A percentile compares a stretch with the other conserved stretches of the same genome.
These are phyloP conservation scores for Selenicereus undatus DNA, from an alignment of 148 eudicot species.

Conservation along the genomic window DNA sequence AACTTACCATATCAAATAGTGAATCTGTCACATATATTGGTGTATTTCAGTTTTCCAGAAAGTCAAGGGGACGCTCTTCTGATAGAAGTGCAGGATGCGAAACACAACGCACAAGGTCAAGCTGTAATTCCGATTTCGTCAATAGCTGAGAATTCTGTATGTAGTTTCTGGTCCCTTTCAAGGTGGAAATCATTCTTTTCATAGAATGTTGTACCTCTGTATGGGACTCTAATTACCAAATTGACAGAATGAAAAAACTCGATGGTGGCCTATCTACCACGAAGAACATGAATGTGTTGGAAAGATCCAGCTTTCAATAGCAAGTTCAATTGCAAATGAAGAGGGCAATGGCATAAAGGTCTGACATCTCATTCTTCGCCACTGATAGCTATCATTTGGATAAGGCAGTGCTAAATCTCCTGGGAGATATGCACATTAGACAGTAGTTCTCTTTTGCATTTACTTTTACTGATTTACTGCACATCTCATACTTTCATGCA, in stretches of 20 bases:
- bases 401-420: neutral
- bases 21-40: neutral
- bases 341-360: conserved; percentile 70
- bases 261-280: conserved; percentile 81
- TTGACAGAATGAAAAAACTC: conserved; percentile 55
- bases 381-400: neutral
- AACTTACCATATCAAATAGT: neutral
- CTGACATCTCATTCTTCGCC: neutral
- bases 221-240: neutral
- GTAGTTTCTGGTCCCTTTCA: conserved; percentile 20
- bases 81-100: conserved; percentile 58
- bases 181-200: neutral
- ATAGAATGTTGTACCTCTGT: neutral
- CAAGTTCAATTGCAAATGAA: conserved; percentile 49
- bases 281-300: conserved; percentile 75
- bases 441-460: neutral
- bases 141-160: conserved; percentile 61
- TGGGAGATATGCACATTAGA: neutral
- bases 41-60: conserved; percentile 69
- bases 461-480: neutral
- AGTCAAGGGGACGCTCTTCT: conserved; percentile 70
- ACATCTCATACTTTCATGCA: neutral
- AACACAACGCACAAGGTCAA: conserved; percentile 61
- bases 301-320: conserved; percentile 61
- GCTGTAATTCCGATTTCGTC: conserved; percentile 60